Percentiles rank a stretch among this genome's conserved stretches.
phyloP scores from a whole-genome alignment of 139 green algal genomes.

The Chlamydomonas sp. region DNA sequence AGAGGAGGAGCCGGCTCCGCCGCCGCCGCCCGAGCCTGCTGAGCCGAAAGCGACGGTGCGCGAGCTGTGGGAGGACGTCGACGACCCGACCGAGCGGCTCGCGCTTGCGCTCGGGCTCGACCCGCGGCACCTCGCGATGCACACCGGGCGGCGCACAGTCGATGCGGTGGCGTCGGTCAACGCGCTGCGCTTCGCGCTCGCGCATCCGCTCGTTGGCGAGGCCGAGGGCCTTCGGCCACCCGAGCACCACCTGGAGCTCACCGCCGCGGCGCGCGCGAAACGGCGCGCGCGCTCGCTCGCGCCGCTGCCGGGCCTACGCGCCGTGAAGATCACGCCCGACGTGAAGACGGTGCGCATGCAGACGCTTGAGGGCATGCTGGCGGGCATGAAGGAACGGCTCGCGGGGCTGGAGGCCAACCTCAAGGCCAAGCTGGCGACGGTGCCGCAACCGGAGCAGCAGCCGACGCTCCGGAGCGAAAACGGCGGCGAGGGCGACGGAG shows the following conservation, averaged over 20 bases:
- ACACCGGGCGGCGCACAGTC: constrained; percentile 29
- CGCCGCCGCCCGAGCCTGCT: background rate
- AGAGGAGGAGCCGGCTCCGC: background rate
- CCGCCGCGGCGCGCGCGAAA: constrained; percentile 26
- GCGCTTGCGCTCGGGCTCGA: constrained; percentile 41
- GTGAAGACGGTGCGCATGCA: constrained; percentile 7
- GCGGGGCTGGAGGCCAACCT: background rate
- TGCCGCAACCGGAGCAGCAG: background rate
- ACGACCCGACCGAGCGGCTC: constrained; percentile 42
- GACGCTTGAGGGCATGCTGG: constrained; percentile 11
- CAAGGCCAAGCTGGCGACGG: constrained; percentile 1
- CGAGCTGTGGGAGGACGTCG: constrained; percentile 34
- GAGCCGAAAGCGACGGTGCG: background rate
- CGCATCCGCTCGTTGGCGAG: constrained; percentile 34
- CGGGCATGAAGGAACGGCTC: constrained; percentile 10
- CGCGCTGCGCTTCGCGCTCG: constrained; percentile 37
- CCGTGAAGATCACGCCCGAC: background rate
- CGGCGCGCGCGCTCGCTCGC: constrained; percentile 9
- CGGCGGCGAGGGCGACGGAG: too few species aligned
- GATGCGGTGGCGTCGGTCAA: constrained; percentile 26
- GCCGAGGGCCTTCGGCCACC: constrained; percentile 8
- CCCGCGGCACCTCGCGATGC: constrained; percentile 28
- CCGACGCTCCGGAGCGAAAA: background rate
- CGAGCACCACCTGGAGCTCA: constrained; percentile 20
- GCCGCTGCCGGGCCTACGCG: background rate